These are phyloP conservation scores for Setaria viridis DNA, from an alignment of 202 grass and related monocot genomes.

Conservation along the genomic window DNA sequence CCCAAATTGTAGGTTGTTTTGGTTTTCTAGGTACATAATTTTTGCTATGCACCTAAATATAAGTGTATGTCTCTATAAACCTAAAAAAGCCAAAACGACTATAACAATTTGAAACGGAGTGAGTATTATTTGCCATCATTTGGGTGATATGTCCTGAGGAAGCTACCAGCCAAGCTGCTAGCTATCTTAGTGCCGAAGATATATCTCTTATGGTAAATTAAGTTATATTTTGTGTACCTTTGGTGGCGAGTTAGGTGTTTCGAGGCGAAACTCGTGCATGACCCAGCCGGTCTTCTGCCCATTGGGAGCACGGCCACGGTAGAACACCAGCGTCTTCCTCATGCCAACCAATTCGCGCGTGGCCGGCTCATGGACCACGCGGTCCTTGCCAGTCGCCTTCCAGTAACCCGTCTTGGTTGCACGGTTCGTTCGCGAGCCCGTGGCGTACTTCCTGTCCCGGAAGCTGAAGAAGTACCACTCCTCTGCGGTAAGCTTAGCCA, in stretches of 20 bases:
- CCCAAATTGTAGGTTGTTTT: neutral
- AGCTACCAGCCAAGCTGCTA: neutral
- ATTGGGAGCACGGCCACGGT: slow-evolving; percentile 64
- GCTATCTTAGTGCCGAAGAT: neutral
- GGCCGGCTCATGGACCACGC: slow-evolving; percentile 42
- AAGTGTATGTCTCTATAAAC: neutral
- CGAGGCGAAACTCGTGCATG: slow-evolving; percentile 82
- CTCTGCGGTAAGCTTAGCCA: slow-evolving; percentile 52
- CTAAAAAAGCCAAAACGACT: no score
- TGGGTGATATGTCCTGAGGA: neutral
- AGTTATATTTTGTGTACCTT: slow-evolving; percentile 44
- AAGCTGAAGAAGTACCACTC: slow-evolving; percentile 92
- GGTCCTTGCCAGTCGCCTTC: slow-evolving; percentile 80
- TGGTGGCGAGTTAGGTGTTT: slow-evolving; percentile 40
- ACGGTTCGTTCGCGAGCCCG: slow-evolving; percentile 66
- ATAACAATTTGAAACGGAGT: no score
- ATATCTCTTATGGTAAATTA: no score
- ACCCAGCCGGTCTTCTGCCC: slow-evolving; percentile 69
- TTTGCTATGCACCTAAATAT: no score
- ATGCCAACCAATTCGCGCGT: slow-evolving; percentile 54
- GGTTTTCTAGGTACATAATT: no score
- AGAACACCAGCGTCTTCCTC: slow-evolving; percentile 82
- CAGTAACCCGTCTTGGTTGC: slow-evolving; percentile 71
- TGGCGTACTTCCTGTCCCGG: slow-evolving; percentile 64
- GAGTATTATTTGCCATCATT: no score